Percentiles rank a stretch among this genome's conserved stretches.
Evolutionary conservation across 805 yeast species (phyloP).

Genomic region (Scheffersomyces stipitis): DNA sequence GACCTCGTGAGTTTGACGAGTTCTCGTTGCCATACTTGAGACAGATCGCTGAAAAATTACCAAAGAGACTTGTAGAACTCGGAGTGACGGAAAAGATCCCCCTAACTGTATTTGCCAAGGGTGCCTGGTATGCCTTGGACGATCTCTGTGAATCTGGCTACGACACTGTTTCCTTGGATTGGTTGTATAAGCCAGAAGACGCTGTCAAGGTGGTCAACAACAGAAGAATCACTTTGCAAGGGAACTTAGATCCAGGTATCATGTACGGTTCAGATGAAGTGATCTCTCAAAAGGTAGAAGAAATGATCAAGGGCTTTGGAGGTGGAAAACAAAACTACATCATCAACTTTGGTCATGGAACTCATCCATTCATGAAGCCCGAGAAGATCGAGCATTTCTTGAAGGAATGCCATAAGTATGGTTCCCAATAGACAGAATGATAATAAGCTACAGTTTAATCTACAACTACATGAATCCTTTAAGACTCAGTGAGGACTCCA

Average conservation of each 20-base stretch:
- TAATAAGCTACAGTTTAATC: too few species aligned
- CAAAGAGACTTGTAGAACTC: conserved; percentile 64
- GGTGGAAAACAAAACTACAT: conserved; percentile 91
- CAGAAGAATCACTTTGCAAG: conserved; percentile 81
- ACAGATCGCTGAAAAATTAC: conserved; percentile 71
- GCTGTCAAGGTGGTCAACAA: conserved; percentile 75
- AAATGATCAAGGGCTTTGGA: conserved; percentile 89
- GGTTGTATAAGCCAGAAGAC: conserved; percentile 82
- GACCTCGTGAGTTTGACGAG: conserved; percentile 83
- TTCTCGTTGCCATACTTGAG: conserved; percentile 86
- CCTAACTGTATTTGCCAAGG: conserved; percentile 88
- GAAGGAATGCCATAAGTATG: conserved; percentile 82
- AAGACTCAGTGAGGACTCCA: too few species aligned
- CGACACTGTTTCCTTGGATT: conserved; percentile 88
- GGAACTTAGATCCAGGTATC: conserved; percentile 93
- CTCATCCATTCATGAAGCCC: conserved; percentile 97
- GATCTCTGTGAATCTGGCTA: conserved; percentile 79
- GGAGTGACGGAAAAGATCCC: conserved; percentile 77
- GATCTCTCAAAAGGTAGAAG: conserved; percentile 77
- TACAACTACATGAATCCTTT: too few species aligned
- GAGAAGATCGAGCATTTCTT: conserved; percentile 83
- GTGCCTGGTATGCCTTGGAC: conserved; percentile 95
- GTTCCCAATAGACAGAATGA: conserved; percentile 44
- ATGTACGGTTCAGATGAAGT: conserved; percentile 87
- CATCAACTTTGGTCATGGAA: conserved; percentile 96